Evolutionary conservation across 2,329 filamentous ascomycete species (phyloP), one percentile per base, ranked within the genome.

Genomic region (Aaosphaeria arxii): DNA sequence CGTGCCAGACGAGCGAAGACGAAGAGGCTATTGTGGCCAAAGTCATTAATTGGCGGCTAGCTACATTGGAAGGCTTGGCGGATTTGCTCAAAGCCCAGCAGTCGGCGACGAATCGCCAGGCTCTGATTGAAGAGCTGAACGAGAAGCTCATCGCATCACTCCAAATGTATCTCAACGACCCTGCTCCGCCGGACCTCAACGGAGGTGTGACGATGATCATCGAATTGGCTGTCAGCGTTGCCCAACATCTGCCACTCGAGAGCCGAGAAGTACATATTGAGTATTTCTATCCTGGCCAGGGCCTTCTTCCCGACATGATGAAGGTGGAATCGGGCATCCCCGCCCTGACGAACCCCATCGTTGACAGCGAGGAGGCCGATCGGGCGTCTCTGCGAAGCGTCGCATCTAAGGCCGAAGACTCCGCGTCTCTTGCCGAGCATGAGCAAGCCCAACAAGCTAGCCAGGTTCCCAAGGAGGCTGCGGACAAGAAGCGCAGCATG

Each of bases 201-300:
- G 91, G 89, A 44, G 91, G 89, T 53, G 88, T 91, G 2, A 85
- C 86, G 46, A 95, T 94, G 85, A 97, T 99, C 67, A 81, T 96
- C 46, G 91, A 96, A 71, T 80, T 97, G 44, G 90, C 91, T 0
- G 82, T 97, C 30, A 87, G 86, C 51, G 91, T 99, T 54, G 84
- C 89, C 1, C 82, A 86, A 49, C 95, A 96, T 66, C 74, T 97
- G 41, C 92, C 94, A 0, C 74, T 95, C 36, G 94, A 99, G 71
- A 94, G 89, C 58, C 84, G 94, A 54, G 94, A 97, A 63, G 89
- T 99, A 11, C 85, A 84, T 40, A 87, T 99, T 51, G 84, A 87
- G 53, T 96, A 96, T 66, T 91, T 91, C 45, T 74, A 86, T 48
- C 92, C 94, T 0, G 88, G 89, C 40, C 82, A 87, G 40, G 69